Evolutionary conservation across 2,329 filamentous ascomycete species (phyloP).

Genomic region (Colletotrichum tropicale): DNA sequence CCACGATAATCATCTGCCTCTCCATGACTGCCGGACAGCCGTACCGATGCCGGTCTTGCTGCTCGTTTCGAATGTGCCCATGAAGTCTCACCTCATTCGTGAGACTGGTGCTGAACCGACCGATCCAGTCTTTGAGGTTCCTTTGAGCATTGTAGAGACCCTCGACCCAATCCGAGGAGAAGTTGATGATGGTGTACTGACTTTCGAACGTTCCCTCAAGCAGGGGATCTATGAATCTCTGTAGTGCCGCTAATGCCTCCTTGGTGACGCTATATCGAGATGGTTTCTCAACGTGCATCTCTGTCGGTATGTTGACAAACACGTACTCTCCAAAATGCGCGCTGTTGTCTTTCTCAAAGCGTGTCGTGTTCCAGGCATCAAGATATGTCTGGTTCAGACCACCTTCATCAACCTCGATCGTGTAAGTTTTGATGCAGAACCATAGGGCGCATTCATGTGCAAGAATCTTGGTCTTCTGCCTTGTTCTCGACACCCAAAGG

Average conservation of each 20-base stretch:
- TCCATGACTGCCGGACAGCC: constrained; percentile 33
- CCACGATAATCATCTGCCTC: constrained; percentile 34
- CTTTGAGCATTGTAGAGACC: constrained; percentile 37
- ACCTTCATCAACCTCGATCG: constrained; percentile 32
- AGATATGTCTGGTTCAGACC: constrained; percentile 24
- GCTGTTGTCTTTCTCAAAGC: constrained; percentile 27
- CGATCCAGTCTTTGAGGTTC: constrained; percentile 35
- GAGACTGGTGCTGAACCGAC: constrained; percentile 35
- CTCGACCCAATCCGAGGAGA: constrained; percentile 42
- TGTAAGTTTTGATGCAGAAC: constrained; percentile 39
- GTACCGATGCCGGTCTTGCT: constrained; percentile 22
- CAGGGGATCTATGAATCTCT: constrained; percentile 34
- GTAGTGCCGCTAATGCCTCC: constrained; percentile 32
- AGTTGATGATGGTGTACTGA: constrained; percentile 29
- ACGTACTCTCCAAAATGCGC: constrained; percentile 32
- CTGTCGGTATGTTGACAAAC: constrained; percentile 32
- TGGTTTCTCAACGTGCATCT: constrained; percentile 27
- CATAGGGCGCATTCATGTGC: constrained; percentile 39
- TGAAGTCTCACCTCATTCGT: constrained; percentile 39
- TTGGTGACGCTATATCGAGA: constrained; percentile 35
- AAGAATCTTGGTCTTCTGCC: constrained; percentile 17
- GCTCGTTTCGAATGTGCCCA: constrained; percentile 23
- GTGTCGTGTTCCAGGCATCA: constrained; percentile 23
- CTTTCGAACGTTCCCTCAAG: constrained; percentile 34
- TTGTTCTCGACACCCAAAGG: constrained; percentile 30